phyloP scores from a whole-genome alignment of 176 grass and related monocot species.

The Oryza nivara region DNA sequence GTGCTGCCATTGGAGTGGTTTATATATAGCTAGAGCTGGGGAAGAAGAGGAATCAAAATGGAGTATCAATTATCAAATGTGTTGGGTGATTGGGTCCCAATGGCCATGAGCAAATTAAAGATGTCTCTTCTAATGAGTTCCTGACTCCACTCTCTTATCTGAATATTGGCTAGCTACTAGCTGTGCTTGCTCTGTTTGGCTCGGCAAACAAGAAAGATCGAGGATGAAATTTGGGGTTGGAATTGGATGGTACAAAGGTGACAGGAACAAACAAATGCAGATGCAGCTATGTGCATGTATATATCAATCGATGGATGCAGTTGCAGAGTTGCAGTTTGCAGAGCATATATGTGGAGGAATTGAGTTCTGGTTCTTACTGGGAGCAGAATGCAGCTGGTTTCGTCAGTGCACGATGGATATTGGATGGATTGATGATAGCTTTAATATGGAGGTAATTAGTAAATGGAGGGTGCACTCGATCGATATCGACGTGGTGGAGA shows the following conservation, averaged over 20 bases:
- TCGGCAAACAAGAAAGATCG: neutral
- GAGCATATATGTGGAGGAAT: neutral
- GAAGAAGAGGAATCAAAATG: conserved; percentile 1
- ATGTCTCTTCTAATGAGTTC: neutral
- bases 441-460: neutral
- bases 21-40: conserved; percentile 7
- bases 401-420: neutral
- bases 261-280: neutral
- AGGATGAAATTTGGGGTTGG: neutral
- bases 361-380: neutral
- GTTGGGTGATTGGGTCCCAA: conserved; percentile 2
- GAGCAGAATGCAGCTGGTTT: neutral
- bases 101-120: neutral
- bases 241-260: neutral
- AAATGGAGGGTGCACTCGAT: neutral
- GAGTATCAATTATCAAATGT: neutral
- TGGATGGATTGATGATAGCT: neutral
- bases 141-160: neutral
- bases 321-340: neutral
- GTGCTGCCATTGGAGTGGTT: neutral
- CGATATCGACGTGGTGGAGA: neutral
- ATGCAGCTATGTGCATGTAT: neutral
- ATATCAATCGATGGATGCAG: neutral
- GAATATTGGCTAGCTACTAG: neutral
- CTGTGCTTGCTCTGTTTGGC: neutral